phyloP scores from a whole-genome alignment of 495 filamentous ascomycete genomes.

The Podospora australis region DNA sequence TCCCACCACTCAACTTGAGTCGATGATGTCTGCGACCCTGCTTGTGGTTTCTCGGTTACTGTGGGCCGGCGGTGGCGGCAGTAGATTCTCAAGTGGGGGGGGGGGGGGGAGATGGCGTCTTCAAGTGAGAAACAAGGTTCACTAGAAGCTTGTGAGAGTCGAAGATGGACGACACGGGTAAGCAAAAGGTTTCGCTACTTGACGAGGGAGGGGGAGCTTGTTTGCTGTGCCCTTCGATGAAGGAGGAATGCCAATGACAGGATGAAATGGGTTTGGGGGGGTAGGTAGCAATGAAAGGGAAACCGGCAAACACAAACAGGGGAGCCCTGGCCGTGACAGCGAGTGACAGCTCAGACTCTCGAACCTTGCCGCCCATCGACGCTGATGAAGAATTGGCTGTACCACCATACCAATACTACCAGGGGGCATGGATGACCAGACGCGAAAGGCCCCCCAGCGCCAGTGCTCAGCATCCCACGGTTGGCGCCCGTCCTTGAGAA shows the following conservation, averaged over 20 bases:
- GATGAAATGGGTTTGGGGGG: background rate
- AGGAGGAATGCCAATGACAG: background rate
- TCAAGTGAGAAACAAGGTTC: background rate
- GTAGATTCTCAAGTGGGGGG: background rate
- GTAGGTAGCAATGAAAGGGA: background rate
- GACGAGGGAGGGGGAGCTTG: too few species aligned
- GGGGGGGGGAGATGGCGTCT: too few species aligned
- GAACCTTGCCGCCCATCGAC: background rate
- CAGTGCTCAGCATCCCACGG: background rate
- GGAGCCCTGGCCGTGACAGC: too few species aligned
- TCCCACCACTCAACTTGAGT: too few species aligned
- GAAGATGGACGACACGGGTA: too few species aligned
- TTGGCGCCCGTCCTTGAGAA: background rate
- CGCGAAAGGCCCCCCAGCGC: too few species aligned
- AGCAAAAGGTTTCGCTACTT: too few species aligned
- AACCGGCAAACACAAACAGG: background rate
- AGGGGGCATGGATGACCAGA: too few species aligned
- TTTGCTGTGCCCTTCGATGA: too few species aligned
- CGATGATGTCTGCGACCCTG: background rate
- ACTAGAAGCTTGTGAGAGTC: background rate
- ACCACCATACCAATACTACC: background rate
- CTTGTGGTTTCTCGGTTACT: background rate
- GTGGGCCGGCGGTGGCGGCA: background rate
- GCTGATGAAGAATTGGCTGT: too few species aligned
- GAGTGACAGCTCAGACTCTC: constrained; percentile 1